These are phyloP conservation scores for Solanum raphanifolium DNA, from an alignment of 257 asterid species.

Conservation along the genomic window DNA sequence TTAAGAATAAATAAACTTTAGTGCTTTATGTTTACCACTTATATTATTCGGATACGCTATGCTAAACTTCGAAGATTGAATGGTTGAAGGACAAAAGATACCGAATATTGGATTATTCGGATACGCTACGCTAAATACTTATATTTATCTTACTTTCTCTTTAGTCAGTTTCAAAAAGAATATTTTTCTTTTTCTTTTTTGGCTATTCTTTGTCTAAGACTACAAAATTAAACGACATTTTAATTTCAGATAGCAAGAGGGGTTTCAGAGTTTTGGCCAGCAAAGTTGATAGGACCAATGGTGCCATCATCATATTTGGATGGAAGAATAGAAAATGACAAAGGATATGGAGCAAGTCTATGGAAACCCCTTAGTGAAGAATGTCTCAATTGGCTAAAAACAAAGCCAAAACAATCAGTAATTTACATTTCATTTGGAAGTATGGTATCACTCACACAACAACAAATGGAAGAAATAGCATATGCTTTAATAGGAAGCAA, in stretches of 20 bases:
- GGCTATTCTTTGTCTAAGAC: not conserved
- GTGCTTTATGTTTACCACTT: too few species aligned
- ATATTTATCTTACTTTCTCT: too few species aligned
- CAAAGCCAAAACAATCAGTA: conserved; percentile 36
- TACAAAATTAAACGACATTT: not conserved
- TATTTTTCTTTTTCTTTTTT: too few species aligned
- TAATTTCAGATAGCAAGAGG: conserved; percentile 29
- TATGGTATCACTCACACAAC: conserved; percentile 43
- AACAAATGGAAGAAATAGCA: conserved; percentile 51
- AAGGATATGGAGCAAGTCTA: conserved; percentile 58
- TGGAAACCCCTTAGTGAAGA: conserved; percentile 58
- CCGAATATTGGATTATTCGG: too few species aligned
- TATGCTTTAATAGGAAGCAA: conserved; percentile 13
- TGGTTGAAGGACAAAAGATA: too few species aligned
- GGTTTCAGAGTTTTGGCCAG: conserved; percentile 40
- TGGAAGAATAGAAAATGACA: conserved; percentile 48
- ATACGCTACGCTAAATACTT: too few species aligned
- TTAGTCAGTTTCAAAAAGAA: not conserved
- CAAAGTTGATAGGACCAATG: conserved; percentile 53
- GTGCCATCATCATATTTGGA: conserved; percentile 63
- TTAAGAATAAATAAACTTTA: too few species aligned
- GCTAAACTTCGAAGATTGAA: too few species aligned
- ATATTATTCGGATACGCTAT: too few species aligned
- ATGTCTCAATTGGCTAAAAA: conserved; percentile 46
- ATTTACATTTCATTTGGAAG: conserved; percentile 62